Base-by-base conservation (phyloP, 345 rosid species). In the Microthlaspi erraticum region DNA sequence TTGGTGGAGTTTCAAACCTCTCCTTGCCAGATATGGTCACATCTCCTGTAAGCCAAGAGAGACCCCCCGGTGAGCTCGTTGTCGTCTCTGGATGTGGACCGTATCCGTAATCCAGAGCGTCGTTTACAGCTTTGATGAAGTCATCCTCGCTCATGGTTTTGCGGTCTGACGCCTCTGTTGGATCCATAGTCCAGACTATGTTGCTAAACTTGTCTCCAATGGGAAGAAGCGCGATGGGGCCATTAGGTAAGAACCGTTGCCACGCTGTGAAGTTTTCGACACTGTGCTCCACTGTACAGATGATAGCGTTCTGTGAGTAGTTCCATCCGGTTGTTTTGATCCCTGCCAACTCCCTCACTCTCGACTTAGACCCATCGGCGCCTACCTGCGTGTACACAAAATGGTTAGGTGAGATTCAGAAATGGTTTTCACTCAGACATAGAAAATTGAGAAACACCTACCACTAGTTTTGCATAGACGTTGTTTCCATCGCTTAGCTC, bases 101-200 rank as follows among this genome's bases (percentile, higher is more conserved):
- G 59, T 86, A 87, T 51, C 96, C 99, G 72, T 83, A 59, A 77
- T 91, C 91, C 57, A 91, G 78, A 67, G 99, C 95, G 58, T 88
- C 83, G 66, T 93, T 91, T 44, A 89, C 80, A 55, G 87, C 85
- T 58, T 84, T 83, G 75, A 93, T 77, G 78, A 91, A 93, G 61
- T 86, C 91, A 69, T 72, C 87, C 76, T 89, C 99, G 9, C 80
- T 78, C 95, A 87, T 83, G n/a, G 81, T 80, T 72, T 88, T 89
- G 20, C 58, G 73, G 60, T 86, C 88, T 48, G 82, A 80, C 10
- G 95, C 77, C 72, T 88, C 91, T 68, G 83, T 72, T 23, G 97
- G 95, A 76, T 69, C 89, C 97, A 89, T 89, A 16, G 96, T 91
- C 99, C 96, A 93, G 44, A 91, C 96, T 7, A 93, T 87, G 68